Conservation (phyloP, 2,329 filamentous ascomycete genomes). For the Colletotrichum sp. region DNA sequence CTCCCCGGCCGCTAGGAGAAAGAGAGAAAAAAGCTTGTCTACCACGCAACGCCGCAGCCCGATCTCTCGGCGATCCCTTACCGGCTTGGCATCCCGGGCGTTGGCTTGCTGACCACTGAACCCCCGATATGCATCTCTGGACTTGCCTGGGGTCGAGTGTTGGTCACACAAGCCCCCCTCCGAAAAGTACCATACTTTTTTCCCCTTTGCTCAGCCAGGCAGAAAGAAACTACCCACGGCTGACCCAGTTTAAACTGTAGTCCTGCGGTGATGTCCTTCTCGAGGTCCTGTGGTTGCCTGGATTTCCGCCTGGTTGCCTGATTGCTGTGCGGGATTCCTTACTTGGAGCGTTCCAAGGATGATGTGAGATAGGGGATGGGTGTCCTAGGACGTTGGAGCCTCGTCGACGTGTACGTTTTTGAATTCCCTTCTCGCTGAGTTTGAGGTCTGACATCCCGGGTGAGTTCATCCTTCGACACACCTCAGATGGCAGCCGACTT, state of each 20-base stretch:
- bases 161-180: background rate
- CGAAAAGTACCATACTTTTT: background rate
- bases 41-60: background rate
- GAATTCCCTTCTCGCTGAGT: accelerated
- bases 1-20: background rate
- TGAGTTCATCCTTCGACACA: background rate
- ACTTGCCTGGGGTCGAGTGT: background rate
- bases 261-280: background rate
- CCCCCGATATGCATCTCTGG: background rate
- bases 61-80: background rate
- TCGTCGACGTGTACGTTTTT: background rate
- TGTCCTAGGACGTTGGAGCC: background rate
- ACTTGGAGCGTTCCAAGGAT: background rate
- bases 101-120: background rate
- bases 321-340: background rate
- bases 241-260: background rate
- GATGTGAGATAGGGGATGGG: background rate
- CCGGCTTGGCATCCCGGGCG: background rate
- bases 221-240: background rate
- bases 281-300: background rate
- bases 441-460: background rate
- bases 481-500: background rate
- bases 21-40: background rate
- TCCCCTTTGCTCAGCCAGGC: background rate
- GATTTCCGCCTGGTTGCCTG: background rate